Evolutionary conservation across 176 grass and related monocot genomes (phyloP).

Genomic region (Cenchrus fungigraminus): DNA sequence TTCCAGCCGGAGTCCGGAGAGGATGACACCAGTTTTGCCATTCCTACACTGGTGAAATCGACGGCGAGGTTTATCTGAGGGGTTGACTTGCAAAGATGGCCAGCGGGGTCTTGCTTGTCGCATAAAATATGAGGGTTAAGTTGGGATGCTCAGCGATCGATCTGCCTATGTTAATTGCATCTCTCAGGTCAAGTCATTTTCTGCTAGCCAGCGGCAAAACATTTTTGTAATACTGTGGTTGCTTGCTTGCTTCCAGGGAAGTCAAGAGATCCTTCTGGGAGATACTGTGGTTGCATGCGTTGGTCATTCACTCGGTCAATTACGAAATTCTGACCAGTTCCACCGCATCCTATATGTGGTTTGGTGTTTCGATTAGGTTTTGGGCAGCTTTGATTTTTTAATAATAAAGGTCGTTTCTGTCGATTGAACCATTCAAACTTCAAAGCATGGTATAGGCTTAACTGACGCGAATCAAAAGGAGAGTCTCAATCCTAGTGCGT

Average conservation of each 20-base stretch:
- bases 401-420: too few species aligned
- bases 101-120: background rate
- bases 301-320: background rate
- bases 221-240: slow-evolving; percentile 13
- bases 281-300: background rate
- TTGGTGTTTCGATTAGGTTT: background rate
- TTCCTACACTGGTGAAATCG: background rate
- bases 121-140: background rate
- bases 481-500: background rate
- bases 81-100: slow-evolving; percentile 19
- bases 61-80: slow-evolving; percentile 11
- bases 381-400: background rate
- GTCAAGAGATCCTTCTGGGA: slow-evolving; percentile 2
- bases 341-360: background rate
- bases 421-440: too few species aligned
- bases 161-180: slow-evolving; percentile 13
- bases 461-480: background rate
- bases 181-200: background rate
- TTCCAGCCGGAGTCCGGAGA: background rate
- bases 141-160: background rate
- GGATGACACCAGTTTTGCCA: background rate
- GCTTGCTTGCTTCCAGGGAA: background rate
- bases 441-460: background rate
- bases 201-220: background rate
- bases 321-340: background rate